Evolutionary conservation across 768 basidiomycete genomes (phyloP).

Genomic region (Pulveroboletus sp.): DNA sequence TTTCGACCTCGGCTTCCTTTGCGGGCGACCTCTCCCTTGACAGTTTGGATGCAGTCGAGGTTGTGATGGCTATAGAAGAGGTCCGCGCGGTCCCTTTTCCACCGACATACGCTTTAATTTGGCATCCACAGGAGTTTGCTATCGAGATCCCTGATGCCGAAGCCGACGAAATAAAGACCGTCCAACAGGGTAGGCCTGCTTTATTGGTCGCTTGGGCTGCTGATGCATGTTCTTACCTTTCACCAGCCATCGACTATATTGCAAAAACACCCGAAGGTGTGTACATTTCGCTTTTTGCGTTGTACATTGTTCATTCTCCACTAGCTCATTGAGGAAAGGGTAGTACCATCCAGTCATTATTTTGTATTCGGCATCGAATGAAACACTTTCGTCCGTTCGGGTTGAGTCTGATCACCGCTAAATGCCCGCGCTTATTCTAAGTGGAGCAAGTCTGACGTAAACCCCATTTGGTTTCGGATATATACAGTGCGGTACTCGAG

Average conservation of each 20-base stretch:
- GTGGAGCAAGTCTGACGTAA: not conserved
- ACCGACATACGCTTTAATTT: slow-evolving; percentile 1
- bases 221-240: slow-evolving; percentile 10
- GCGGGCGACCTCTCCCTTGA: slow-evolving; percentile 62
- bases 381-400: slow-evolving; percentile 5
- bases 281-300: slow-evolving; percentile 14
- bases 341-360: slow-evolving; percentile 6
- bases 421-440: not conserved
- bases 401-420: not conserved
- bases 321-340: slow-evolving; percentile 43
- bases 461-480: slow-evolving; percentile 11
- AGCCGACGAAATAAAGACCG: slow-evolving; percentile 90
- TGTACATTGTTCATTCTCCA: slow-evolving; percentile 11
- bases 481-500: not conserved
- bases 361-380: slow-evolving; percentile 20
- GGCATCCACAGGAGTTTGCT: slow-evolving; percentile 69
- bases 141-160: slow-evolving; percentile 98
- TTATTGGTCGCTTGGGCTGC: not conserved
- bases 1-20: slow-evolving; percentile 53
- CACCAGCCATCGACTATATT: slow-evolving; percentile 88
- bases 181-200: slow-evolving; percentile 72
- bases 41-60: slow-evolving; percentile 95
- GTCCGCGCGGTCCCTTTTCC: slow-evolving; percentile 30
- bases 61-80: slow-evolving; percentile 99
- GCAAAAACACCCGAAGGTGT: slow-evolving; percentile 86